Percentiles rank a stretch among this genome's conserved stretches.
Conservation (phyloP, 257 asterid species). For the Gardenia jasminoides region DNA sequence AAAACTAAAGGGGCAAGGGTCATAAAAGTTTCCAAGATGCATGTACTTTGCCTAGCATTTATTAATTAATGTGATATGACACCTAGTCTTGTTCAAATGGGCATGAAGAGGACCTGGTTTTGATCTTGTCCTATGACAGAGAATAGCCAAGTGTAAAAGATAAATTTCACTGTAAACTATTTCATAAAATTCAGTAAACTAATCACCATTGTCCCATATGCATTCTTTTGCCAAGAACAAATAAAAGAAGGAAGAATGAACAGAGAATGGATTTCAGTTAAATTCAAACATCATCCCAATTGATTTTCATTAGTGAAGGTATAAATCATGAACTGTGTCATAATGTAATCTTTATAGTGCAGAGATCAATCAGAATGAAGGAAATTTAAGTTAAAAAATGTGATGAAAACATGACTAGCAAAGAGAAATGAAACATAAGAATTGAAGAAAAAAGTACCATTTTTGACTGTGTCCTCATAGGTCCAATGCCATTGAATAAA, state of each 20-base stretch:
- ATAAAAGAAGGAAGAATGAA: background rate
- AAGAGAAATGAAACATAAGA: constrained; percentile 8
- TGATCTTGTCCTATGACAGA: background rate
- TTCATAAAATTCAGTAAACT: background rate
- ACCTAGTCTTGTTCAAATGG: background rate
- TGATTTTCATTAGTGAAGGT: background rate
- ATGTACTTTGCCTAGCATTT: background rate
- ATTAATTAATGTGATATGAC: background rate
- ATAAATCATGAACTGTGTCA: background rate
- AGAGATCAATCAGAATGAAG: background rate
- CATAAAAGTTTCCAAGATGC: background rate
- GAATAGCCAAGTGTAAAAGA: background rate
- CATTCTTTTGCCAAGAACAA: background rate
- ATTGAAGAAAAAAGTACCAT: constrained; percentile 55
- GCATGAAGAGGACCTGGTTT: background rate
- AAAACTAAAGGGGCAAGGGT: background rate
- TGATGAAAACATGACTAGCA: background rate
- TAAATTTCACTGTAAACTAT: background rate
- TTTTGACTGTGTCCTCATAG: constrained; percentile 85
- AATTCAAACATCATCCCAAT: background rate
- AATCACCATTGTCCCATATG: no score
- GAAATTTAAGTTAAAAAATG: background rate
- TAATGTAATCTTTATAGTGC: background rate
- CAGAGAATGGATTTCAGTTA: background rate
- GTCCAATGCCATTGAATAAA: constrained; percentile 85